phyloP scores from a whole-genome alignment of 78 protist genomes.

The Dictyostelium purpureum region DNA sequence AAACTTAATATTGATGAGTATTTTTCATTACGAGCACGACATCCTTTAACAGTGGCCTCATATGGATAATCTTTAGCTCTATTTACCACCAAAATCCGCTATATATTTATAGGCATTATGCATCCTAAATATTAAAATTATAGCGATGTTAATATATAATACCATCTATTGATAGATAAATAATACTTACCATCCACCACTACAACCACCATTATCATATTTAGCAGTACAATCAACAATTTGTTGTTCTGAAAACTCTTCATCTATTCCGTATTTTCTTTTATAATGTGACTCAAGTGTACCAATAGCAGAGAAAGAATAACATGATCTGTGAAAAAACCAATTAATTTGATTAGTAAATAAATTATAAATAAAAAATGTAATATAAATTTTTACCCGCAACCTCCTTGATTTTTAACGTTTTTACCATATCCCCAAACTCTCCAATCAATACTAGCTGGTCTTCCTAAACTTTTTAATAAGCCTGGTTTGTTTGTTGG shows the following conservation, averaged over 20 bases:
- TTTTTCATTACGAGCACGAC: neutral
- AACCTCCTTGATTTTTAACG: neutral
- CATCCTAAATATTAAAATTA: neutral
- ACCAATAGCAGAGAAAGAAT: neutral
- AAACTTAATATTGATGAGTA: neutral
- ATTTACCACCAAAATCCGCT: neutral
- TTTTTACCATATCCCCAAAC: neutral
- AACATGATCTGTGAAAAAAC: neutral
- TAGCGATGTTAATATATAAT: too few species aligned
- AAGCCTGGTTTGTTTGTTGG: too few species aligned
- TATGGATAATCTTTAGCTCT: neutral
- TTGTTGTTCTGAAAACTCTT: neutral
- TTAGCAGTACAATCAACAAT: neutral
- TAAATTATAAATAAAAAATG: neutral
- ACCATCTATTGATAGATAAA: too few species aligned
- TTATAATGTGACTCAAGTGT: neutral
- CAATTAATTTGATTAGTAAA: neutral
- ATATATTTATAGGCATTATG: neutral
- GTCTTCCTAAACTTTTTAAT: too few species aligned
- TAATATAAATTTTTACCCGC: neutral
- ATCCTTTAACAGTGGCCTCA: neutral
- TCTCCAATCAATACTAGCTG: neutral
- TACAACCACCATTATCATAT: slow-evolving; percentile 8
- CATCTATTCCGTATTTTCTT: neutral
- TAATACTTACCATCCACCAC: slow-evolving; percentile 19